Evolutionary conservation across 352 stramenopile species (phyloP).

Genomic region (Phytophthora chlamydospora): DNA sequence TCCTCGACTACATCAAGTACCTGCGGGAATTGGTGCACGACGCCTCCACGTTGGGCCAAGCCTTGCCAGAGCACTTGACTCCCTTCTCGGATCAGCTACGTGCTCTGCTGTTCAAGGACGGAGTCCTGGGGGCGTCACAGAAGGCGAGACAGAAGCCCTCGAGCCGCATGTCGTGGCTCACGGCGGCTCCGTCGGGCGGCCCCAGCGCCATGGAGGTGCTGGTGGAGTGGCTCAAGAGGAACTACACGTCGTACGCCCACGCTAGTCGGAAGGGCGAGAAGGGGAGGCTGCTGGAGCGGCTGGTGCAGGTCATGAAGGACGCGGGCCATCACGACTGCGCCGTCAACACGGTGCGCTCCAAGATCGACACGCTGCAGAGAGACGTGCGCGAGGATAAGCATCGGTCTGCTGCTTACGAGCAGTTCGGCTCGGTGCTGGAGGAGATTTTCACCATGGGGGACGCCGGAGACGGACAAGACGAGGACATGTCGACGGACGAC

Average conservation of each 20-base stretch:
- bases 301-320: slow-evolving; percentile 29
- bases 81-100: slow-evolving; percentile 19
- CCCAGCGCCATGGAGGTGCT: slow-evolving; percentile 34
- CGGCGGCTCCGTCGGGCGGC: slow-evolving; percentile 20
- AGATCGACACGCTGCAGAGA: slow-evolving; percentile 33
- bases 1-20: slow-evolving; percentile 29
- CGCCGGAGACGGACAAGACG: slow-evolving; percentile 15
- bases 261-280: slow-evolving; percentile 27
- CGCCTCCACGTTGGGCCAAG: slow-evolving; percentile 1
- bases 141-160: slow-evolving; percentile 5
- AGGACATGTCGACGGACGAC: slow-evolving; percentile 5
- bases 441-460: slow-evolving; percentile 41
- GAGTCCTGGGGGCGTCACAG: background rate
- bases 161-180: slow-evolving; percentile 33
- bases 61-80: slow-evolving; percentile 14
- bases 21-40: slow-evolving; percentile 28
- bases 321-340: slow-evolving; percentile 30
- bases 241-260: slow-evolving; percentile 27
- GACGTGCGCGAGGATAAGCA: slow-evolving; percentile 32
- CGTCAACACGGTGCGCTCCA: slow-evolving; percentile 31
- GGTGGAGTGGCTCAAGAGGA: slow-evolving; percentile 29
- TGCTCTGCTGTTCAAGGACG: slow-evolving; percentile 19
- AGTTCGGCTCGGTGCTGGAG: slow-evolving; percentile 36
- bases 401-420: slow-evolving; percentile 31
- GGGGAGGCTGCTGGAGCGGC: slow-evolving; percentile 25